Percentiles rank a stretch among this genome's conserved stretches.
These are phyloP conservation scores for Phtheirospermum japonicum DNA, from an alignment of 257 asterid species.

Conservation along the genomic window DNA sequence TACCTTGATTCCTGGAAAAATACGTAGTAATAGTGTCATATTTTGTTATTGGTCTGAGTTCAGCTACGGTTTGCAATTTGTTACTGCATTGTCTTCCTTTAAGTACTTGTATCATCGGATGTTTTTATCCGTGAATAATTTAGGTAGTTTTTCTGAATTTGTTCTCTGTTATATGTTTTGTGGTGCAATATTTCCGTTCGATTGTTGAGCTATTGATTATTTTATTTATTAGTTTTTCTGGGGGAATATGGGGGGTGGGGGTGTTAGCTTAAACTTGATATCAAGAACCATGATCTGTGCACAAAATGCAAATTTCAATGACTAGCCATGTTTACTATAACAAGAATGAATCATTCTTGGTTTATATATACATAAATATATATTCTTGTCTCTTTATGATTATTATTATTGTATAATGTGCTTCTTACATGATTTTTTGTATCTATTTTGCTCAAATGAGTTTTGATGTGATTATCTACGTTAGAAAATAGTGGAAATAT, in stretches of 20 bases:
- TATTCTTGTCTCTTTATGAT: not conserved
- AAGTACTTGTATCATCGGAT: not conserved
- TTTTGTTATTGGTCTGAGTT: not conserved
- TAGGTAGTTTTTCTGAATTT: not conserved
- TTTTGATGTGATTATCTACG: conserved; percentile 26
- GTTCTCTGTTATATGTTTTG: not conserved
- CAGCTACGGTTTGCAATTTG: not conserved
- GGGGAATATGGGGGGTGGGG: too few relatives aligned
- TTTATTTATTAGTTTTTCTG: too few relatives aligned
- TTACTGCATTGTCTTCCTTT: conserved; percentile 6
- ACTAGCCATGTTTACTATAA: not conserved
- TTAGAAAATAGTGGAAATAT: too few relatives aligned
- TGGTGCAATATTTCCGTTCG: not conserved
- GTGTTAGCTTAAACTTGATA: not conserved
- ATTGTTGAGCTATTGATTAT: not conserved
- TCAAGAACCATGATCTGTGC: not conserved
- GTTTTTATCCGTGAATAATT: not conserved
- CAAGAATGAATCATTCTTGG: not conserved
- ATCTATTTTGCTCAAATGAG: not conserved
- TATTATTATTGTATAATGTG: not conserved
- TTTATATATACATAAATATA: too few relatives aligned
- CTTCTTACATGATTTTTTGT: not conserved
- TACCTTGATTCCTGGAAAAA: not conserved
- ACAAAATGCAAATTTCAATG: not conserved
- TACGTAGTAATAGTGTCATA: not conserved